phyloP scores from a whole-genome alignment of 2,329 filamentous ascomycete species.

The Aspergillus candidus region DNA sequence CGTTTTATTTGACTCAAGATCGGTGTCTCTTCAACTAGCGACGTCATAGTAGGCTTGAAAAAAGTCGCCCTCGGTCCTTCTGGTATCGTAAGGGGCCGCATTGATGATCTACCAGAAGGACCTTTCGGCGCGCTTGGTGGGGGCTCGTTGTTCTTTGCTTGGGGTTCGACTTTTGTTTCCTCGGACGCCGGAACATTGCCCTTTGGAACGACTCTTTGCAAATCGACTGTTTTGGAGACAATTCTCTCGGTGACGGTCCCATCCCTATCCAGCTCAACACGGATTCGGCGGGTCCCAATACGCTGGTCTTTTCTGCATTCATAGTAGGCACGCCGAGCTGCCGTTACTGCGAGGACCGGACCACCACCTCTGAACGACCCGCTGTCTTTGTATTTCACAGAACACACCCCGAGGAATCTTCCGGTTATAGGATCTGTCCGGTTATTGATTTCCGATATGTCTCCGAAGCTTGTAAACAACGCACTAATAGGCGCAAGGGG shows the following conservation, averaged over 20 bases:
- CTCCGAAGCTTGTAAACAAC: slow-evolving; percentile 43
- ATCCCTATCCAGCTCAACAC: slow-evolving; percentile 83
- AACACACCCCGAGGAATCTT: slow-evolving; percentile 87
- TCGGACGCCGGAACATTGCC: slow-evolving; percentile 14
- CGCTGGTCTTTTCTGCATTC: slow-evolving; percentile 70
- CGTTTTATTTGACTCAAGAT: slow-evolving; percentile 65
- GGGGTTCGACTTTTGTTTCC: slow-evolving; percentile 31
- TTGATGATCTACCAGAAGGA: slow-evolving; percentile 55
- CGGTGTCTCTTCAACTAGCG: slow-evolving; percentile 59
- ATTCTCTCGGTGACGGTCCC: slow-evolving; percentile 74
- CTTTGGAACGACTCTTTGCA: slow-evolving; percentile 53
- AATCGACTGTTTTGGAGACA: slow-evolving; percentile 67
- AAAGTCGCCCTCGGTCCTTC: slow-evolving; percentile 35
- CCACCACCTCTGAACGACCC: slow-evolving; percentile 46
- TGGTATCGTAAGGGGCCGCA: slow-evolving; percentile 29
- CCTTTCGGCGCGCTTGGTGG: slow-evolving; percentile 84
- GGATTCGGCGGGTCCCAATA: slow-evolving; percentile 70
- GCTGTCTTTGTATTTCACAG: slow-evolving; percentile 79
- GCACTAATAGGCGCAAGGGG: slow-evolving; percentile 51
- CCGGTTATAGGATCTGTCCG: slow-evolving; percentile 93
- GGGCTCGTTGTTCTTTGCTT: slow-evolving; percentile 52
- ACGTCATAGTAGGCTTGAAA: slow-evolving; percentile 34
- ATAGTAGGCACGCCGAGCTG: slow-evolving; percentile 70
- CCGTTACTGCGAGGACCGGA: slow-evolving; percentile 64
- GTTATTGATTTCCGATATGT: slow-evolving; percentile 85